A percentile compares a stretch with the other conserved stretches of the same genome.
Conservation (phyloP, 768 basidiomycete species). For the Solioccasus polychromus region DNA sequence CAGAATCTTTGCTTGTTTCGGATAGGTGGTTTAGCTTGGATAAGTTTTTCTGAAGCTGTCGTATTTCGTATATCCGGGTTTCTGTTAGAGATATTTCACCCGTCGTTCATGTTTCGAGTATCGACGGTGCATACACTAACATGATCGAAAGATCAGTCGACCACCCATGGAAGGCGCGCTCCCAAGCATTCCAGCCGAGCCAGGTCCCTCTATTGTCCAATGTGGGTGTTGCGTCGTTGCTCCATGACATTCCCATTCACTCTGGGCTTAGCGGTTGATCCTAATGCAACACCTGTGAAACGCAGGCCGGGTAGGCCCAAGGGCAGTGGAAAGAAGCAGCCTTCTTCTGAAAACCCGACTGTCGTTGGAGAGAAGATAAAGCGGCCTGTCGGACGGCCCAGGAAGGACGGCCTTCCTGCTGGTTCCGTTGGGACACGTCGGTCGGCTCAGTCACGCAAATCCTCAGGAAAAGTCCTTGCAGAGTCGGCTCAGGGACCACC, state of each 20-base stretch:
- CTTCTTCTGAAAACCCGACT: conserved; percentile 37
- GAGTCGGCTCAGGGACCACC: conserved; percentile 23
- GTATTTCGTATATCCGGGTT: conserved; percentile 35
- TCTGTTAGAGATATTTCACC: conserved; percentile 31
- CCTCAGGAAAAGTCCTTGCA: conserved; percentile 27
- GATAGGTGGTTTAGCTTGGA: conserved; percentile 30
- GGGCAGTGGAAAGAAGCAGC: conserved; percentile 72
- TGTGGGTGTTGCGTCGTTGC: conserved; percentile 9
- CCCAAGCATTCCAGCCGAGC: conserved; percentile 25
- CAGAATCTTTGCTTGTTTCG: conserved; percentile 25
- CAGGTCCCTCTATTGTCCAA: conserved; percentile 27
- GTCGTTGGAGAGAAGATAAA: conserved; percentile 55
- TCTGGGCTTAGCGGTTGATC: conserved; percentile 22
- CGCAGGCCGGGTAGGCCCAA: conserved; percentile 76
- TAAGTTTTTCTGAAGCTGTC: conserved; percentile 29
- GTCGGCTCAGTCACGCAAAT: conserved; percentile 41
- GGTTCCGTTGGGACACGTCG: conserved; percentile 57
- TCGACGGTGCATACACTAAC: conserved; percentile 21
- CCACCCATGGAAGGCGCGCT: conserved; percentile 25
- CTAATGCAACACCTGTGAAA: conserved; percentile 42
- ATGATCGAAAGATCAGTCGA: conserved; percentile 21
- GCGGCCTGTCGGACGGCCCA: conserved; percentile 75
- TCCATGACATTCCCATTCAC: conserved; percentile 7
- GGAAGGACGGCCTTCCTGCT: conserved; percentile 80
- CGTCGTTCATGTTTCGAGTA: conserved; percentile 19